These are phyloP conservation scores for Starmerella bacillaris DNA, from an alignment of 805 yeast species.

Conservation along the genomic window DNA sequence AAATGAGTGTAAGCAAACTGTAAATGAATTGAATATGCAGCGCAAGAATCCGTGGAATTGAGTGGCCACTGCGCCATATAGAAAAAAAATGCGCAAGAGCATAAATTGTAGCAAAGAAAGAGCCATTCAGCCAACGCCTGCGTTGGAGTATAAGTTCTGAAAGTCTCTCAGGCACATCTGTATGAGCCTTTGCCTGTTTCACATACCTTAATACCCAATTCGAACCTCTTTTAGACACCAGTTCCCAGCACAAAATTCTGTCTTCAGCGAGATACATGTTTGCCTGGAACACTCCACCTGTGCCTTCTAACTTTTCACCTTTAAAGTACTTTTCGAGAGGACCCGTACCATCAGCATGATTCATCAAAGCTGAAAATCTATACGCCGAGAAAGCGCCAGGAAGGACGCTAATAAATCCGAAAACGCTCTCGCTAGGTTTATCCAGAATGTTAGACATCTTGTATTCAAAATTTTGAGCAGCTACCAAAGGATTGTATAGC, in stretches of 20 bases:
- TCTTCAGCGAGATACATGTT: slow-evolving; percentile 97
- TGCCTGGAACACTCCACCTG: slow-evolving; percentile 70
- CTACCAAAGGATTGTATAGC: slow-evolving; percentile 70
- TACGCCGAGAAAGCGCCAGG: slow-evolving; percentile 97
- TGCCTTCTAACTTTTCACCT: slow-evolving; percentile 68
- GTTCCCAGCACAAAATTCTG: slow-evolving; percentile 82
- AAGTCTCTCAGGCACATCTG: slow-evolving; percentile 83
- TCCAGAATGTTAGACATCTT: slow-evolving; percentile 88
- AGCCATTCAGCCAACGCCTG: slow-evolving; percentile 93
- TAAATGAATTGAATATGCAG: slow-evolving; percentile 65
- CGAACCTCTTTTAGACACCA: slow-evolving; percentile 64
- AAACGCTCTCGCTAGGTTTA: slow-evolving; percentile 86
- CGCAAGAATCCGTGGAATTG: slow-evolving; percentile 42
- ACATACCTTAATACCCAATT: slow-evolving; percentile 74
- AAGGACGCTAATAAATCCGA: slow-evolving; percentile 84
- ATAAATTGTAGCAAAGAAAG: slow-evolving; percentile 85
- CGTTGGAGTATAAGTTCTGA: slow-evolving; percentile 81
- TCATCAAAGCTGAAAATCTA: slow-evolving; percentile 59
- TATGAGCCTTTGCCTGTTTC: slow-evolving; percentile 73
- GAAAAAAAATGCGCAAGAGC: slow-evolving; percentile 60
- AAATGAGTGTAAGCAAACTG: slow-evolving; percentile 52
- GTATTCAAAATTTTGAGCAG: slow-evolving; percentile 93
- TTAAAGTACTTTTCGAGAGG: slow-evolving; percentile 82
- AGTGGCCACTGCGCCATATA: slow-evolving; percentile 65
- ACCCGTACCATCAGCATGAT: slow-evolving; percentile 50